Percentiles rank a stretch among this genome's conserved stretches.
phyloP scores from a whole-genome alignment of 768 basidiomycete genomes.

The Trametes elegans region DNA sequence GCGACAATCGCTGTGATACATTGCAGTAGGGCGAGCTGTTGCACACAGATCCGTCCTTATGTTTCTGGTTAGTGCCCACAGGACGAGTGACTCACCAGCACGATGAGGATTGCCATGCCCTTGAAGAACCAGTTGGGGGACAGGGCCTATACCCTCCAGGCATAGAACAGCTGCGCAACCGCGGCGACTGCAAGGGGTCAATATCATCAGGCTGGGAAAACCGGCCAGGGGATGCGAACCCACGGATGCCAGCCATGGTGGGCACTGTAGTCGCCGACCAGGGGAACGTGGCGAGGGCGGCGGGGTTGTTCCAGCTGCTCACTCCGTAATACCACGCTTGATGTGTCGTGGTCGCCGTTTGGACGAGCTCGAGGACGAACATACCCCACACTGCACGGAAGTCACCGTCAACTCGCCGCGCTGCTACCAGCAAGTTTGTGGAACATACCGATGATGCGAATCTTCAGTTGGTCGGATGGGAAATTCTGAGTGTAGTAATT shows the following conservation, averaged over 20 bases:
- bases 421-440: neutral
- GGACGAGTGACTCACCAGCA: neutral
- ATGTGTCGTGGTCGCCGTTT: conserved; percentile 25
- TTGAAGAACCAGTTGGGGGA: conserved; percentile 5
- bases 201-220: neutral
- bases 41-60: neutral
- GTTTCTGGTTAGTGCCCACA: too few species aligned
- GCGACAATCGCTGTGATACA: conserved; percentile 10
- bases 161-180: conserved; percentile 26
- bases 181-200: conserved; percentile 11
- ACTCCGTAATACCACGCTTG: conserved; percentile 24
- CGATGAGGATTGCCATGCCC: neutral
- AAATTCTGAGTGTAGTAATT: conserved; percentile 4
- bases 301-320: conserved; percentile 24
- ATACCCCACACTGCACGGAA: neutral
- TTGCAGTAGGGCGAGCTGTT: conserved; percentile 18
- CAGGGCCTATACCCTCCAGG: conserved; percentile 19
- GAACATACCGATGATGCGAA: neutral
- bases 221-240: neutral
- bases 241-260: conserved; percentile 23
- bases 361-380: conserved; percentile 21
- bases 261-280: conserved; percentile 16
- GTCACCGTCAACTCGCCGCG: neutral
- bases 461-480: conserved; percentile 1
- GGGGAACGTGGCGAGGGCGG: conserved; percentile 15